Conservation (phyloP, 768 basidiomycete genomes). For the Termitomyces sp. region DNA sequence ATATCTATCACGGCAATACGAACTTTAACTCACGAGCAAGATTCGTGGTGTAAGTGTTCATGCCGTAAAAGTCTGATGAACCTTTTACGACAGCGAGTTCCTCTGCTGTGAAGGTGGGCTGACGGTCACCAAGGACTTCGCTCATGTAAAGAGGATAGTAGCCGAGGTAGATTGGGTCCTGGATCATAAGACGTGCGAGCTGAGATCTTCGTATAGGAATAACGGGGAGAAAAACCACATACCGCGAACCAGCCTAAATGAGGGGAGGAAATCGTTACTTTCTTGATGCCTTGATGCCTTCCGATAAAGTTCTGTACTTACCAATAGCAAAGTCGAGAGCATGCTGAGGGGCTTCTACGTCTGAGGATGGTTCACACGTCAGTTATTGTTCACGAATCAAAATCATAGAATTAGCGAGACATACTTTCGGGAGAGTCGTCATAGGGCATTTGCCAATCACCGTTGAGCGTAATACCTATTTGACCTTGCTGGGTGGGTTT, state of each 20-base stretch:
- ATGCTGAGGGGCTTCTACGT: conserved; percentile 66
- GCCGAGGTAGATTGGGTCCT: conserved; percentile 73
- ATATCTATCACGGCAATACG: background rate
- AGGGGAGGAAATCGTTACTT: conserved; percentile 8
- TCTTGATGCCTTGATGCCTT: background rate
- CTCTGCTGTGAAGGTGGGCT: conserved; percentile 53
- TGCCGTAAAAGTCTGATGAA: conserved; percentile 65
- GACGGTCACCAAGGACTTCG: conserved; percentile 50
- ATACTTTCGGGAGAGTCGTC: conserved; percentile 65
- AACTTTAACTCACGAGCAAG: conserved; percentile 43
- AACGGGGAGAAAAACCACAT: conserved; percentile 18
- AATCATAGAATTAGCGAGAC: conserved; percentile 18
- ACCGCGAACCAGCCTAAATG: conserved; percentile 57
- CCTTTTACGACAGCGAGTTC: conserved; percentile 45
- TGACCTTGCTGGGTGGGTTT: conserved; percentile 58
- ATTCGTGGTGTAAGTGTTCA: conserved; percentile 71
- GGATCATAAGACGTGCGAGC: conserved; percentile 7
- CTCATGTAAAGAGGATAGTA: conserved; percentile 60
- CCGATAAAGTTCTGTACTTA: conserved; percentile 18
- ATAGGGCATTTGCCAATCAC: conserved; percentile 74
- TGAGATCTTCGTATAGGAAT: background rate
- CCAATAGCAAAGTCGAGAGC: conserved; percentile 73
- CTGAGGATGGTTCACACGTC: conserved; percentile 26
- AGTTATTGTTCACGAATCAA: background rate
- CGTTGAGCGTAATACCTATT: conserved; percentile 80